Evolutionary conservation across 306 rosid species (phyloP).

Genomic region (Trifolium pratense): DNA sequence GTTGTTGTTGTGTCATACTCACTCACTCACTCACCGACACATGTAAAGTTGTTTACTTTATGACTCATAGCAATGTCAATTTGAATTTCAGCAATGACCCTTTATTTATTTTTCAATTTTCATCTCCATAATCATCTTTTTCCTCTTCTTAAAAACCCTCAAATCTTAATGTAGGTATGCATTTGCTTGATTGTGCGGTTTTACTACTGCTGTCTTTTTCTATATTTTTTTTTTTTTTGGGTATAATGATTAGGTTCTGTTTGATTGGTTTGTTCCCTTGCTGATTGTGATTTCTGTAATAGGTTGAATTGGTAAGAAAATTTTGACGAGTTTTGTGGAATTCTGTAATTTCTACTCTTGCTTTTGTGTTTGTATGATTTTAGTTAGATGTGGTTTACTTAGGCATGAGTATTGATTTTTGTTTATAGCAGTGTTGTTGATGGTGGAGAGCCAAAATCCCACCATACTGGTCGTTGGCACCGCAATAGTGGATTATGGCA

Average conservation of each 20-base stretch:
- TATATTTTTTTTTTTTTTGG: neutral
- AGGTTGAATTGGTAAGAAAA: conserved; percentile 27
- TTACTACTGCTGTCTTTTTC: neutral
- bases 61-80: neutral
- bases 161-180: neutral
- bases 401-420: neutral
- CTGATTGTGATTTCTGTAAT: conserved; percentile 30
- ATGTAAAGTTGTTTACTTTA: conserved; percentile 35
- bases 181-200: conserved; percentile 22
- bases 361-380: conserved; percentile 25
- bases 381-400: conserved; percentile 1
- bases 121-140: neutral
- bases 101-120: neutral
- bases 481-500: too few relatives aligned
- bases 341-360: conserved; percentile 34
- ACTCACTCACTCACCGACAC: conserved; percentile 6
- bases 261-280: conserved; percentile 36
- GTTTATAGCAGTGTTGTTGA: too few relatives aligned
- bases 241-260: neutral
- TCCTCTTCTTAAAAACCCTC: neutral
- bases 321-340: conserved; percentile 3
- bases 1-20: neutral
- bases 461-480: too few relatives aligned
- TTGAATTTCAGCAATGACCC: neutral
- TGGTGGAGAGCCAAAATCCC: too few relatives aligned